These are phyloP conservation scores for Dendrothele bispora DNA, from an alignment of 768 basidiomycete species.

Conservation along the genomic window DNA sequence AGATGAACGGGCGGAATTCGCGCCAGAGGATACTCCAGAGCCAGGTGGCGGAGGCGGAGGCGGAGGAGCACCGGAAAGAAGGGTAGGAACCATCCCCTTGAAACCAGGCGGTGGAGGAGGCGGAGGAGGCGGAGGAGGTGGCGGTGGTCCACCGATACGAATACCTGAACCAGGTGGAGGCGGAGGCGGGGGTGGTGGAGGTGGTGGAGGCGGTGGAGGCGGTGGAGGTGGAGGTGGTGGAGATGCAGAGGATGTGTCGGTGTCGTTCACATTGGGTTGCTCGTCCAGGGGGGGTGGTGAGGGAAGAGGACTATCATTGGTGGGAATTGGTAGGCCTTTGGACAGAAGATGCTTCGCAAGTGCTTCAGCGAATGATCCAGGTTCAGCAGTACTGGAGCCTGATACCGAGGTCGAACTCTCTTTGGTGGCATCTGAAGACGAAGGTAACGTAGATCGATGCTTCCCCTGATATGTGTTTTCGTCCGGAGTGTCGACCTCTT, in stretches of 20 bases:
- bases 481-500: too few relatives aligned
- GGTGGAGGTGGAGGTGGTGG: slow-evolving; percentile 32
- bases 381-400: too few relatives aligned
- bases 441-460: too few relatives aligned
- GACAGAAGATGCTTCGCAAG: slow-evolving; percentile 57
- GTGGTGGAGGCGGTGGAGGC: slow-evolving; percentile 9
- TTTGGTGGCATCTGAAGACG: slow-evolving; percentile 43
- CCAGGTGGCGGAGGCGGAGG: slow-evolving; percentile 31
- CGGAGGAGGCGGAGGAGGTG: slow-evolving; percentile 35
- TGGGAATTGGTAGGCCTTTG: slow-evolving; percentile 42
- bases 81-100: slow-evolving; percentile 20
- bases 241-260: slow-evolving; percentile 20
- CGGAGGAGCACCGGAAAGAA: slow-evolving; percentile 28
- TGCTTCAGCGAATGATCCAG: slow-evolving; percentile 61
- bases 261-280: not conserved
- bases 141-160: slow-evolving; percentile 13
- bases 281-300: slow-evolving; percentile 23
- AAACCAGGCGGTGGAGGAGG: slow-evolving; percentile 37
- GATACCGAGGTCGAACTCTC: slow-evolving; percentile 27
- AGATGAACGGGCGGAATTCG: slow-evolving; percentile 57
- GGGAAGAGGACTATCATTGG: slow-evolving; percentile 36
- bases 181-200: slow-evolving; percentile 29
- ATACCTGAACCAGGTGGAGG: slow-evolving; percentile 15
- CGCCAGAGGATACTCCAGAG: slow-evolving; percentile 19
- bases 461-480: too few relatives aligned